Conservation (phyloP, 108 stramenopile genomes). For the Pinguiococcus pyrenoidosus region DNA sequence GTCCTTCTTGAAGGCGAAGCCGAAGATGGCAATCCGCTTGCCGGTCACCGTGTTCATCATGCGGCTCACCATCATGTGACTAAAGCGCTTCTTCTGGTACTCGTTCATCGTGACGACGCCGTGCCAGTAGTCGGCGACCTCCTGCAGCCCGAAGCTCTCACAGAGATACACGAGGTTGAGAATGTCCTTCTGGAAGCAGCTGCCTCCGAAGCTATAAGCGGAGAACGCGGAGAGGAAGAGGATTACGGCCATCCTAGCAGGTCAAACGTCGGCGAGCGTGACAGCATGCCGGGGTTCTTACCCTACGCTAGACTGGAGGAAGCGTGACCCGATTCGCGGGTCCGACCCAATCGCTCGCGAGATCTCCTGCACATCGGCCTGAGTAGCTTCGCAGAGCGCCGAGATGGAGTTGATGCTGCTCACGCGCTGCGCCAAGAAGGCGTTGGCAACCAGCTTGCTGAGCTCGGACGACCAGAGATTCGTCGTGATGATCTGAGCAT, state of each 20-base stretch:
- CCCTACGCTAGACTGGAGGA: constrained; percentile 93
- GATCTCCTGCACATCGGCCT: constrained; percentile 89
- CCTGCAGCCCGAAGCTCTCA: constrained; percentile 85
- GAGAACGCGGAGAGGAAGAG: no score
- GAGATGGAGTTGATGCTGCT: constrained; percentile 98
- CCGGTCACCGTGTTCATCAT: constrained; percentile 99
- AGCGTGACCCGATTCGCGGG: constrained; percentile 88
- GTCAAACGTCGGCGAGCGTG: no score
- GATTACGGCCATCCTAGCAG: no score
- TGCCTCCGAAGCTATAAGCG: constrained; percentile 93
- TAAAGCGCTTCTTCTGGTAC: constrained; percentile 97
- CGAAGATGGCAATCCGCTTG: constrained; percentile 93
- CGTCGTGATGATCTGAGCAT: constrained; percentile 86
- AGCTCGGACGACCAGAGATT: constrained; percentile 97
- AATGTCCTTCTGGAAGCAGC: constrained; percentile 99
- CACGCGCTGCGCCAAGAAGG: constrained; percentile 96
- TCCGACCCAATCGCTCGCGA: constrained; percentile 92
- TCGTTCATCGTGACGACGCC: constrained; percentile 94
- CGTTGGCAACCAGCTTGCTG: constrained; percentile 97
- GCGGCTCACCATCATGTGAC: constrained; percentile 74
- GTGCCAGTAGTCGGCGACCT: constrained; percentile 97
- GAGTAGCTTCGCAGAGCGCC: constrained; percentile 95
- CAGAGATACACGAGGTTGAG: constrained; percentile 98
- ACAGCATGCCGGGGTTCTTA: no score
- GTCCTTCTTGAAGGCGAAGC: constrained; percentile 99